A percentile compares a stretch with the other conserved stretches of the same genome.
phyloP scores from a whole-genome alignment of 805 yeast species.

The Wickerhamiella kurtzmanii region DNA sequence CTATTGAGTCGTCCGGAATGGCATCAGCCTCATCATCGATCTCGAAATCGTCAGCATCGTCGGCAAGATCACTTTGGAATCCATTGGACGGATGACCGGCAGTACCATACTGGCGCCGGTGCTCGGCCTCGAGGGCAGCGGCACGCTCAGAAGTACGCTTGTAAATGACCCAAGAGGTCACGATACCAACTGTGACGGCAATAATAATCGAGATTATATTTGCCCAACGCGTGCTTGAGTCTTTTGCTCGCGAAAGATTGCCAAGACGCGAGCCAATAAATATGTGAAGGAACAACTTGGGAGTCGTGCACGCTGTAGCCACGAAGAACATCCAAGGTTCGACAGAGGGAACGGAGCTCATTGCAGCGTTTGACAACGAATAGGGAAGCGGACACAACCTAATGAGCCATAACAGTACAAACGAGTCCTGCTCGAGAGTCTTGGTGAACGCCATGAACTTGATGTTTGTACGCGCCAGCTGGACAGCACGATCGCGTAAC shows the following conservation, averaged over 20 bases:
- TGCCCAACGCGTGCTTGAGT: conserved; percentile 38
- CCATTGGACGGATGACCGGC: conserved; percentile 9
- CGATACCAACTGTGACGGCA: conserved; percentile 40
- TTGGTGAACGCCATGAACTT: conserved; percentile 62
- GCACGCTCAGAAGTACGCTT: conserved; percentile 29
- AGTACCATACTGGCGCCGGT: conserved; percentile 6
- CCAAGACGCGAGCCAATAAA: conserved; percentile 68
- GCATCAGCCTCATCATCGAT: conserved; percentile 16
- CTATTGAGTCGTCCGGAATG: not conserved
- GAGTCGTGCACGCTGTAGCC: conserved; percentile 67
- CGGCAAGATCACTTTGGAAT: conserved; percentile 2
- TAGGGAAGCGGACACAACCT: conserved; percentile 88
- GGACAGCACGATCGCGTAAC: conserved; percentile 43
- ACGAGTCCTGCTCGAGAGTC: conserved; percentile 57
- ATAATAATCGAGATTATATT: conserved; percentile 49
- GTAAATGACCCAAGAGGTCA: conserved; percentile 59
- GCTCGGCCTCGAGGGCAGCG: conserved; percentile 19
- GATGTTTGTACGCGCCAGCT: conserved; percentile 46
- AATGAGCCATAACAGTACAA: conserved; percentile 54
- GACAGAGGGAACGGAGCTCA: conserved; percentile 75
- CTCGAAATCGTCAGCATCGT: conserved; percentile 23
- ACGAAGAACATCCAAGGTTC: conserved; percentile 45
- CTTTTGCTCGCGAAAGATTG: conserved; percentile 43
- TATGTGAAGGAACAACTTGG: conserved; percentile 62
- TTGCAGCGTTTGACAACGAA: conserved; percentile 81